These are phyloP conservation scores for Arthrobotrys megalospora DNA, from an alignment of 2,329 filamentous ascomycete genomes.

Conservation along the genomic window DNA sequence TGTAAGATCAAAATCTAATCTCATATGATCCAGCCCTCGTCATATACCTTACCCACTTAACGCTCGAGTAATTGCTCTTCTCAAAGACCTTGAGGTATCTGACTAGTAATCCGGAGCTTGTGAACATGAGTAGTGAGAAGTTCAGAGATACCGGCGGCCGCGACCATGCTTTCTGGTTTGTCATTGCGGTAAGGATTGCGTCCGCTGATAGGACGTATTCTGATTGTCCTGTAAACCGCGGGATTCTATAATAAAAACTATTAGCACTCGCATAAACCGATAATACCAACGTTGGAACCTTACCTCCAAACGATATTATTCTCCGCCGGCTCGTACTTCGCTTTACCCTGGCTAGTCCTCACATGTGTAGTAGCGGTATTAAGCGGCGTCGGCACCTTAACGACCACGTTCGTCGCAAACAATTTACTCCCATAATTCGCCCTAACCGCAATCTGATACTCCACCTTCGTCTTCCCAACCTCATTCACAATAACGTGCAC, in stretches of 20 bases:
- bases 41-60: conserved; percentile 99
- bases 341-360: conserved; percentile 93
- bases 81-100: conserved; percentile 98
- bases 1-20: conserved; percentile 79
- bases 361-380: conserved; percentile 96
- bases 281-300: background rate
- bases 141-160: conserved; percentile 90
- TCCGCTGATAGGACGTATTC: conserved; percentile 96
- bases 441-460: conserved; percentile 97
- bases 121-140: conserved; percentile 98
- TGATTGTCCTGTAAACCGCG: conserved; percentile 96
- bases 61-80: conserved; percentile 98
- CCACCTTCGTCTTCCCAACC: conserved; percentile 95
- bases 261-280: background rate
- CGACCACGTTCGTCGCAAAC: conserved; percentile 95
- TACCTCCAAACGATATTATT: conserved; percentile 98
- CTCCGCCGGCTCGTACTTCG: conserved; percentile 97
- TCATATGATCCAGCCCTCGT: conserved; percentile 97
- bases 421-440: conserved; percentile 97
- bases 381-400: conserved; percentile 93
- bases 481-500: conserved; percentile 99
- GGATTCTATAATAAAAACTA: conserved; percentile 72
- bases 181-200: conserved; percentile 94
- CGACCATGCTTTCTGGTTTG: conserved; percentile 97
- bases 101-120: conserved; percentile 90